These are phyloP conservation scores for Teunomyces funiuensis DNA, from an alignment of 805 yeast species.

Conservation along the genomic window DNA sequence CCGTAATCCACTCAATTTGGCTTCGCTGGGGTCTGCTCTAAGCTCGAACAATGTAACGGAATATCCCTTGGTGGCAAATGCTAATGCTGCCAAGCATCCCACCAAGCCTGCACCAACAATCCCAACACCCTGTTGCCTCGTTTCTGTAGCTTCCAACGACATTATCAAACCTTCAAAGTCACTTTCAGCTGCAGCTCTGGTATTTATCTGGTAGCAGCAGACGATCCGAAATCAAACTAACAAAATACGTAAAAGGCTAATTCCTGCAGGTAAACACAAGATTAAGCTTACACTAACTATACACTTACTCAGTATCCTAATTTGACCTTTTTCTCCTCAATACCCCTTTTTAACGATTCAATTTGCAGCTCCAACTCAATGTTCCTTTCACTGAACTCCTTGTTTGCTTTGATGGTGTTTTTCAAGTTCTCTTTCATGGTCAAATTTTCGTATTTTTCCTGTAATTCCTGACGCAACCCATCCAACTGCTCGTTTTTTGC, in stretches of 20 bases:
- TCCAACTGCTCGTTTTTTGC: constrained; percentile 9
- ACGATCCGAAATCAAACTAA: background rate
- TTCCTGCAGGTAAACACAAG: background rate
- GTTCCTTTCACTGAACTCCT: constrained; percentile 31
- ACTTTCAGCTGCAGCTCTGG: background rate
- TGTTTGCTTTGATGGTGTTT: constrained; percentile 31
- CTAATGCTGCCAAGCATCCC: constrained; percentile 83
- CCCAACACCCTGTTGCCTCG: constrained; percentile 34
- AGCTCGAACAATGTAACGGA: constrained; percentile 70
- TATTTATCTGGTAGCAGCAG: background rate
- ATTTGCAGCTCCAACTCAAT: constrained; percentile 33
- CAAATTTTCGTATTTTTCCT: constrained; percentile 14
- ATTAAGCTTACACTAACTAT: background rate
- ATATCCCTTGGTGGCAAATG: constrained; percentile 70
- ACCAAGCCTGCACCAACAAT: constrained; percentile 91
- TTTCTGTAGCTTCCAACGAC: constrained; percentile 4
- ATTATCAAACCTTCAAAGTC: background rate
- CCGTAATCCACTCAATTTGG: constrained; percentile 40
- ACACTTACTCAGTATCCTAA: constrained; percentile 14
- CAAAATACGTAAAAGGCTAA: background rate
- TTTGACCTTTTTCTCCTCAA: constrained; percentile 29
- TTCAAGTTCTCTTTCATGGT: constrained; percentile 21
- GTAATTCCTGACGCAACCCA: constrained; percentile 9
- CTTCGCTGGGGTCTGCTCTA: constrained; percentile 62
- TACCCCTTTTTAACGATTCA: constrained; percentile 19